Conservation (phyloP, 805 yeast genomes). For the Candida oleophila region DNA sequence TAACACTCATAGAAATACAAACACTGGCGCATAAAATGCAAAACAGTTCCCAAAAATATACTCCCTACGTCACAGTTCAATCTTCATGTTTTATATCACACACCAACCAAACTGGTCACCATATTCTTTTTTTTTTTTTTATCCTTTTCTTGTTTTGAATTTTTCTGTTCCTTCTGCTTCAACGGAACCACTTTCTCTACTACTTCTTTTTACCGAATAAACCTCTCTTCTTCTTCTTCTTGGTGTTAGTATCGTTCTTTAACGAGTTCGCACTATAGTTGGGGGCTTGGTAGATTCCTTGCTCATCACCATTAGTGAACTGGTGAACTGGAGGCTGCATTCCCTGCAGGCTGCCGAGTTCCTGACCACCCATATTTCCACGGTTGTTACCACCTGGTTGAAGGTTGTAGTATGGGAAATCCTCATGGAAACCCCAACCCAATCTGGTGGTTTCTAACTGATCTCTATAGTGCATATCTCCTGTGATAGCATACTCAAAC, state of each 20-base stretch:
- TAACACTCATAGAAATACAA: neutral
- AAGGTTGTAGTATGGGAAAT: conserved; percentile 57
- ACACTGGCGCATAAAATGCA: neutral
- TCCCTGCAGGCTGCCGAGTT: conserved; percentile 25
- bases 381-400: conserved; percentile 30
- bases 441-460: conserved; percentile 74
- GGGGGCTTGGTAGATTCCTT: conserved; percentile 50
- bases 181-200: neutral
- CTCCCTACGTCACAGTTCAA: neutral
- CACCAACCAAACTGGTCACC: too few species aligned
- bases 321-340: conserved; percentile 26
- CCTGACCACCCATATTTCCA: conserved; percentile 26
- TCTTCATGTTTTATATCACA: neutral
- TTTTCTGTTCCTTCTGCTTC: too few species aligned
- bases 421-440: conserved; percentile 87
- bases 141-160: too few species aligned
- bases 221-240: conserved; percentile 65
- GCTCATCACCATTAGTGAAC: conserved; percentile 37
- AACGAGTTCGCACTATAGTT: conserved; percentile 56
- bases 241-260: conserved; percentile 37
- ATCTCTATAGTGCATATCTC: conserved; percentile 76
- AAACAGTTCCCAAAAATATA: neutral
- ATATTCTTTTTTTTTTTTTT: too few species aligned
- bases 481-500: conserved; percentile 92
- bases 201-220: conserved; percentile 66